Base-by-base conservation (phyloP, 2,329 filamentous ascomycete species). In the Aureobasidium zeae region DNA sequence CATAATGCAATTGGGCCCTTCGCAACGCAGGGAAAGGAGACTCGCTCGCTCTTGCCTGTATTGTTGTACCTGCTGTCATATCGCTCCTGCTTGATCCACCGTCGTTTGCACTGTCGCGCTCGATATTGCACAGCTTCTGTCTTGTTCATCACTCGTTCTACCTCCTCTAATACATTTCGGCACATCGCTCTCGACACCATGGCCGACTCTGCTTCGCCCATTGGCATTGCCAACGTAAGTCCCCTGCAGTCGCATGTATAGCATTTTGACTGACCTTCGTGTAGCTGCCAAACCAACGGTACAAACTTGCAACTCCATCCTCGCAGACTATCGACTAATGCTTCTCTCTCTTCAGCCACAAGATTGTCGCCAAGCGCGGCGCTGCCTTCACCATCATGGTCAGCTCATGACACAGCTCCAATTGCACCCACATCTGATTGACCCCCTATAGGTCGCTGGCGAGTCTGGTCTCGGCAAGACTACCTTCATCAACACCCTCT, bases 311-410 rank as follows among this genome's bases (percentile, higher is more conserved):
- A 51, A 46, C 26, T 28, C 34, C 47, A 53, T 60, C 53, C 59
- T 55, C 30, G 42, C 49, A 47, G 26, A 24, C 38, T 42, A 33
- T 28, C 49, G 39, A 53, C 63, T 63, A 63, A 65, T 56, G 21
- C 48, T n/a, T n/a, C n/a, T n/a, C n/a, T 48, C 52, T 45, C 51
- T 51, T 22, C 56, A 78, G 76, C 59, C 78, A 81, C 72, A 81
- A 81, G 69, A 82, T 82, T 61, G 78, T 82, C 58, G 78, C 78
- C 50, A 81, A 80, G 69, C 83, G 93, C 70, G 91, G 91, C 71
- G 93, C 91, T 61, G 85, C 88, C 63, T 98, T 98, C 71, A 98
- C 91, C 54, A 95, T 98, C 62, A 98, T 98, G 91, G 91, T 95
- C 73, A 51, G 73, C 45, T 30, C 26, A 36, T 17, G 9, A 20